Evolutionary conservation across 2,329 filamentous ascomycete genomes (phyloP).

Genomic region (Talaromyces albobiverticillius): DNA sequence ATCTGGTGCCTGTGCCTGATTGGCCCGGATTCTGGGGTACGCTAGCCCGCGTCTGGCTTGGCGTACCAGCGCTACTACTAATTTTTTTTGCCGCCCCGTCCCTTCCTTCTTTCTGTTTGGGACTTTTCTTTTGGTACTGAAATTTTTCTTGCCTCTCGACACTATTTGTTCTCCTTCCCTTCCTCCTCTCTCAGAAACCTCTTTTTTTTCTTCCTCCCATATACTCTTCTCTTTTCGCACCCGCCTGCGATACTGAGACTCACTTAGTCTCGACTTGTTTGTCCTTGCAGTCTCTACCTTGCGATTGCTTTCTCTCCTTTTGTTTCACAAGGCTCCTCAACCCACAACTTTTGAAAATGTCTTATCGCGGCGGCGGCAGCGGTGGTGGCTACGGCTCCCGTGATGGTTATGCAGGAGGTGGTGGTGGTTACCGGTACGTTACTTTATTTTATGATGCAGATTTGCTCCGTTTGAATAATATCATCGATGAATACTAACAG

Average conservation of each 20-base stretch:
- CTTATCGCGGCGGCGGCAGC: slow-evolving; percentile 59
- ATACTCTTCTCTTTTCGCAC: not conserved
- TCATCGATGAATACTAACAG: slow-evolving; percentile 5
- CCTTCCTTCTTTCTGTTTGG: not conserved
- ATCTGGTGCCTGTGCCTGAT: too few species aligned
- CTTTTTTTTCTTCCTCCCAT: not conserved
- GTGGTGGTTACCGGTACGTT: slow-evolving; percentile 53
- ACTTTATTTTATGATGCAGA: slow-evolving; percentile 8
- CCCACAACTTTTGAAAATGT: slow-evolving; percentile 52
- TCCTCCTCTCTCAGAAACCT: too few species aligned
- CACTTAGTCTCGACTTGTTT: not conserved
- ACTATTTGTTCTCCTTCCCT: not conserved
- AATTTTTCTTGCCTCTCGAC: not conserved
- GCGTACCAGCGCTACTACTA: not conserved
- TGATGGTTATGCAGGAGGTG: slow-evolving; percentile 46
- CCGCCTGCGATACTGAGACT: not conserved
- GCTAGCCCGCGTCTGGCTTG: not conserved
- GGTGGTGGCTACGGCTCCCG: slow-evolving; percentile 41
- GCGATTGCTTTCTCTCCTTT: not conserved
- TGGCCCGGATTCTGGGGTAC: not conserved
- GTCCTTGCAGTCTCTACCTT: too few species aligned
- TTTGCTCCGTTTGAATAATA: not conserved
- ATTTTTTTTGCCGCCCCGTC: not conserved
- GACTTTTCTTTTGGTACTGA: not conserved
- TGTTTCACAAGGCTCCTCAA: not conserved